Percentiles rank a stretch among this genome's conserved stretches.
These are phyloP conservation scores for Metschnikowia arizonensis DNA, from an alignment of 805 yeast genomes.

Conservation along the genomic window DNA sequence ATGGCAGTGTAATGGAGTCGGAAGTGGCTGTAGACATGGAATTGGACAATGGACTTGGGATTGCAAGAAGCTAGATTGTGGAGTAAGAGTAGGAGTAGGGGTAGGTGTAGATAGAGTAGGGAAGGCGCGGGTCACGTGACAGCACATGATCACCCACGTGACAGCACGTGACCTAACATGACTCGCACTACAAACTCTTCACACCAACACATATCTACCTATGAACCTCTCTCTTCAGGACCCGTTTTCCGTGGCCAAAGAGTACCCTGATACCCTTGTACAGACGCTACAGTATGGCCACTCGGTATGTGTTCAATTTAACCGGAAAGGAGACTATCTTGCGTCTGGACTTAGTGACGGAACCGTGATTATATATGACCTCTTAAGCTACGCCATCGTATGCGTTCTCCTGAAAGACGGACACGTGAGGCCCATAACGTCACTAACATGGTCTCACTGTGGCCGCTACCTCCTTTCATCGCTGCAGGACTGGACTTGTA, in stretches of 20 bases:
- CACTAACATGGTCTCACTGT: conserved; percentile 68
- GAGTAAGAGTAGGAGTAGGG: too few species aligned
- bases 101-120: too few species aligned
- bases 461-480: conserved; percentile 67
- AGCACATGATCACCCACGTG: too few species aligned
- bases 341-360: conserved; percentile 18
- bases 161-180: too few species aligned
- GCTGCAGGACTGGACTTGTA: conserved; percentile 77
- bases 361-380: conserved; percentile 23
- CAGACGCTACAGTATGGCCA: conserved; percentile 64
- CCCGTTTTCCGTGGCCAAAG: conserved; percentile 88
- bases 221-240: conserved; percentile 77
- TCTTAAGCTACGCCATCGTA: conserved; percentile 56
- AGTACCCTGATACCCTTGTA: conserved; percentile 81
- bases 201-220: too few species aligned
- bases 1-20: conserved; percentile 6
- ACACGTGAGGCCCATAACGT: conserved; percentile 71
- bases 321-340: conserved; percentile 69
- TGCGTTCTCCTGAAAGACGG: conserved; percentile 47
- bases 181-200: too few species aligned
- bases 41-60: too few species aligned
- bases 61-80: too few species aligned
- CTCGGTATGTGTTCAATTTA: conserved; percentile 64
- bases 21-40: not conserved
- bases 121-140: too few species aligned